These are phyloP conservation scores for Solanum clarkiae DNA, from an alignment of 257 asterid species.

Conservation along the genomic window DNA sequence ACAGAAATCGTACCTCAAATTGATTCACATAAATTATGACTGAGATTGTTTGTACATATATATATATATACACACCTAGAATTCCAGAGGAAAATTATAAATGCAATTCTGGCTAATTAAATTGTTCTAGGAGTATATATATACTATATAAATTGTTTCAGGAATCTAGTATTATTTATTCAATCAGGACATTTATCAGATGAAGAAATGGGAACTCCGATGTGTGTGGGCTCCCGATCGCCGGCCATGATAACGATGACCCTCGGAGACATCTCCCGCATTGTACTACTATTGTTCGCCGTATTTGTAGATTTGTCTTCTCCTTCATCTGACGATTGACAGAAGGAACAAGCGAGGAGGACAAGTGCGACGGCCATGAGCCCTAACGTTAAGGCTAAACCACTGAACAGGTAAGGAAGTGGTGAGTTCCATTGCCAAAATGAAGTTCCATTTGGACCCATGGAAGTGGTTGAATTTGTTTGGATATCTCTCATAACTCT, in stretches of 20 bases:
- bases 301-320: neutral
- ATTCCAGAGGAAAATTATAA: too few relatives aligned
- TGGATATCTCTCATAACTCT: neutral
- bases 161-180: neutral
- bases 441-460: neutral
- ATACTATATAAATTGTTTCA: too few relatives aligned
- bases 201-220: neutral
- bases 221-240: neutral
- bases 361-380: neutral
- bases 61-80: too few relatives aligned
- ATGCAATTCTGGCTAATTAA: too few relatives aligned
- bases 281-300: neutral
- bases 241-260: constrained; percentile 3
- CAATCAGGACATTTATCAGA: neutral
- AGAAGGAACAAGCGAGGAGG: neutral
- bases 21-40: too few relatives aligned
- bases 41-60: too few relatives aligned
- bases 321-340: neutral
- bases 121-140: neutral
- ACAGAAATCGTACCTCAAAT: too few relatives aligned
- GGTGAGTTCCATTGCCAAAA: neutral
- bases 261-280: neutral
- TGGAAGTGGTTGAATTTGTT: neutral
- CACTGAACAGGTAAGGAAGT: neutral
- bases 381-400: neutral